Conservation (phyloP, 148 eudicot species). For the Spergularia bocconei region DNA sequence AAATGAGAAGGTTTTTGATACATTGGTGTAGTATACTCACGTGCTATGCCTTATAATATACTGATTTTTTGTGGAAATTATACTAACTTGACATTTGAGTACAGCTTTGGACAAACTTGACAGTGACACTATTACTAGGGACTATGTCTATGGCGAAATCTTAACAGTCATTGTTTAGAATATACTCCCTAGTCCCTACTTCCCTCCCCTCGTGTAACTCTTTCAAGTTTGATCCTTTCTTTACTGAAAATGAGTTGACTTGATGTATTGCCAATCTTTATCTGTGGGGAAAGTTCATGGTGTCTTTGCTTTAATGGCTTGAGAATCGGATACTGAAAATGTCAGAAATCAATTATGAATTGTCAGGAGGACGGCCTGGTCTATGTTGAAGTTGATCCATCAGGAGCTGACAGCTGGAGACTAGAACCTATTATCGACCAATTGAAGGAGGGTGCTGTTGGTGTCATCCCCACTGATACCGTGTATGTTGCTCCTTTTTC, state of each 20-base stretch:
- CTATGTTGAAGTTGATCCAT: conserved; percentile 79
- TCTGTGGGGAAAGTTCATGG: not conserved
- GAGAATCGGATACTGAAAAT: not conserved
- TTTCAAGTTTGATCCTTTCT: not conserved
- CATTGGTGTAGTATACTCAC: no score
- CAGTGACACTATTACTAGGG: no score
- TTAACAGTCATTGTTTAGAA: not conserved
- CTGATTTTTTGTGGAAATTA: no score
- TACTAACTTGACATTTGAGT: no score
- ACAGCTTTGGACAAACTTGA: no score
- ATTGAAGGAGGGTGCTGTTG: conserved; percentile 79
- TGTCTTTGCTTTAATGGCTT: not conserved
- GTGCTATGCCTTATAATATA: no score
- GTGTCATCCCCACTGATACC: conserved; percentile 94
- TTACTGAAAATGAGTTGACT: no score
- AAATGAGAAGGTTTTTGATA: no score
- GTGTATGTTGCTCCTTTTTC: conserved; percentile 46
- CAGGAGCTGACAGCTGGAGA: conserved; percentile 74
- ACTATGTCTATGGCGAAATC: not conserved
- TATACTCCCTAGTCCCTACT: not conserved
- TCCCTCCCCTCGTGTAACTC: not conserved
- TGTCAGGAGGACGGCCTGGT: conserved; percentile 61
- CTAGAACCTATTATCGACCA: conserved; percentile 65
- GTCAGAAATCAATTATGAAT: not conserved
- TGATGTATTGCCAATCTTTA: not conserved